Base-by-base conservation (phyloP, 129 eudicot species). In the Apium graveolens region DNA sequence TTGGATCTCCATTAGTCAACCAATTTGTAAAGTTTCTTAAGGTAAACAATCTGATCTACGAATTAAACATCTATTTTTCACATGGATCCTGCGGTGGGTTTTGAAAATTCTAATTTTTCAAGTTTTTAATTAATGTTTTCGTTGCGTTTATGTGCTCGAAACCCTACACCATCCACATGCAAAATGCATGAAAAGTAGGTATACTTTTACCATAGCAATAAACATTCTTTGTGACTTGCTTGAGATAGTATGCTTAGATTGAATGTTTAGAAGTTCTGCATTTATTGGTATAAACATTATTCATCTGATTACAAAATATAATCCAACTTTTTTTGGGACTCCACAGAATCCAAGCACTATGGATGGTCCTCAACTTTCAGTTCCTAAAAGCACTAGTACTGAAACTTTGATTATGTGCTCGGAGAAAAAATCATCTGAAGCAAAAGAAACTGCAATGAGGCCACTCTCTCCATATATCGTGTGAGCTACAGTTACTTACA, bases 391-490 rank as follows among this genome's bases (percentile, higher is more conserved):
- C 76, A 44, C 53, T 57, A 46, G 41, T 66, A 38, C 85, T 71
- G 84, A 83, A 76, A 79, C 77, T 79, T 73, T 80, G 77, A 86
- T 60, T 80, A 65, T 66, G 73, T 71, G 74, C 66, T 21, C 80
- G 37, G 97, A 75, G 80, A 82, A 84, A 76, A 85, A 83, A 85
- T 17, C 90, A 12, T 69, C 79, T 27, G 73, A 81, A 75, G 76
- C 81, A 65, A 87, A 84, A 80, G 62, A 83, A 68, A 81, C 83
- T 39, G 51, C 80, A 39, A 18, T 86, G 76, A 82, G 84, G 78
- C 88, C 97, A 24, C 88, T 80, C 80, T 92, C 97, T 75, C 97
- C 97, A 71, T 89, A 87, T 80, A 78, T 78, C 16, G 87, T 76
- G 97, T 92, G 80, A 89, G 95, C 87, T 57, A 45, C 57, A 44